Percentiles rank a stretch among this genome's conserved stretches.
phyloP scores from a whole-genome alignment of 768 basidiomycete genomes.

The Leccinum obscurum region DNA sequence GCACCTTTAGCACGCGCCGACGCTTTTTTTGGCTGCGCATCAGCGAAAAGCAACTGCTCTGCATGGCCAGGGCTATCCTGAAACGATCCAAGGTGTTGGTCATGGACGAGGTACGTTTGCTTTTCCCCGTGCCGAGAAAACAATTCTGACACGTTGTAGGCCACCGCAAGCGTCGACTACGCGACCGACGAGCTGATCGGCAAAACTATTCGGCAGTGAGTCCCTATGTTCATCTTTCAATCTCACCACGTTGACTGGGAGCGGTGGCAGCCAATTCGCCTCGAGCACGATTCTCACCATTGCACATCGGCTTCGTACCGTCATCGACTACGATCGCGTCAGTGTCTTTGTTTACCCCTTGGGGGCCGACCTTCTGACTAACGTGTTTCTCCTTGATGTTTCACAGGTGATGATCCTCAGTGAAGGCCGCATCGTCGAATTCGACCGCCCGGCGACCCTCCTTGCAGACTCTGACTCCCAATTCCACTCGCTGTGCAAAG shows the following conservation, averaged over 20 bases:
- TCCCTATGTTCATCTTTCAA: slow-evolving; percentile 3
- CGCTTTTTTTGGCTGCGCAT: no score
- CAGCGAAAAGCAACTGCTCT: no score
- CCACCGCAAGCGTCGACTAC: slow-evolving; percentile 78
- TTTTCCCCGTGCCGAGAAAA: not conserved
- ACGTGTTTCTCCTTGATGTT: not conserved
- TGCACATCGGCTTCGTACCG: slow-evolving; percentile 75
- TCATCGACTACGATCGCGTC: slow-evolving; percentile 84
- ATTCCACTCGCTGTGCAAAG: slow-evolving; percentile 70
- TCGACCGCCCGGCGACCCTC: slow-evolving; percentile 61
- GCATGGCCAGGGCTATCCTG: no score
- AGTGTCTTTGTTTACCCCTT: slow-evolving; percentile 25
- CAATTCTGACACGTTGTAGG: slow-evolving; percentile 37
- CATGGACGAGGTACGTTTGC: slow-evolving; percentile 71
- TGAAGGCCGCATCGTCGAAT: slow-evolving; percentile 76
- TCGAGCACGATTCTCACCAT: slow-evolving; percentile 83
- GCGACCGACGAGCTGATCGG: slow-evolving; percentile 87
- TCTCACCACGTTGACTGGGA: not conserved
- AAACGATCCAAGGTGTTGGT: slow-evolving; percentile 47
- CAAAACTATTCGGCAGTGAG: slow-evolving; percentile 78
- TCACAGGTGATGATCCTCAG: slow-evolving; percentile 74
- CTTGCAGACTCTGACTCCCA: slow-evolving; percentile 57
- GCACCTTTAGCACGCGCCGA: no score
- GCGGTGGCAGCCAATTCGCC: slow-evolving; percentile 60
- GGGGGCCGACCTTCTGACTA: not conserved